Evolutionary conservation across 2,329 filamentous ascomycete genomes (phyloP), one percentile per base, ranked within the genome.

Genomic region (Ophiocordyceps camponoti-saundersi): DNA sequence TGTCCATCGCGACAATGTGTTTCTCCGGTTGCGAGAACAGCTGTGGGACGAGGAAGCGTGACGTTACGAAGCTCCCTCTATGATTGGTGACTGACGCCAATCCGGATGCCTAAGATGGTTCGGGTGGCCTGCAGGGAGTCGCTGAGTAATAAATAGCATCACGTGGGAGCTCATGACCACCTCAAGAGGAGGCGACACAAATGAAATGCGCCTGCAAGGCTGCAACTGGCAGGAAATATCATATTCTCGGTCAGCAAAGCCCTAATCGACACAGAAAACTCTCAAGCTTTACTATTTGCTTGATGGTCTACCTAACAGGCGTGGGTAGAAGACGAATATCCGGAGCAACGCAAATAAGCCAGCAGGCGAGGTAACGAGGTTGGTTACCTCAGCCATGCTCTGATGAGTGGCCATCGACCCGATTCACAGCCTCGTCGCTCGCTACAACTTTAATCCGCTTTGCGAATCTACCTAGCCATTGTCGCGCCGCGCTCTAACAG

Each of bases 1-100:
- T 82, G 62, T 96, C 90, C 90, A 95, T 96, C 49, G 11, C 21
- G 20, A 23, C 11, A 21, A 16, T 16, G 11, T 18, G 40, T 42
- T n/a, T 40, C 36, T 42, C 40, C 26, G 18, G n/a, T n/a, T 6
- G 36, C 6, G 36, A 40, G 36, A n/a, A 18, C 36, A 21, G 18
- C 36, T 40, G 34, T 20, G 36, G n/a, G 26, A 29, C 36, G 18
- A 20, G 32, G 32, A 34, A 34, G 13, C 32, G 32, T 34, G 32
- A 5, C 32, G 32, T 34, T 34, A 5, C 12, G 16, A n/a, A 16
- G 32, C 26, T 29, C 26, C 26, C 26, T 29, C 36, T 40, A 16
- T 18, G 36, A 16, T 39, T 16, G 36, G 6, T 20, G 36, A 40
- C 39, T 48, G 44, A 45, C 44, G 47, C 46, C 46, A 44, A 34